Evolutionary conservation across 345 rosid species (phyloP).

Genomic region (Hibiscus syriacus): DNA sequence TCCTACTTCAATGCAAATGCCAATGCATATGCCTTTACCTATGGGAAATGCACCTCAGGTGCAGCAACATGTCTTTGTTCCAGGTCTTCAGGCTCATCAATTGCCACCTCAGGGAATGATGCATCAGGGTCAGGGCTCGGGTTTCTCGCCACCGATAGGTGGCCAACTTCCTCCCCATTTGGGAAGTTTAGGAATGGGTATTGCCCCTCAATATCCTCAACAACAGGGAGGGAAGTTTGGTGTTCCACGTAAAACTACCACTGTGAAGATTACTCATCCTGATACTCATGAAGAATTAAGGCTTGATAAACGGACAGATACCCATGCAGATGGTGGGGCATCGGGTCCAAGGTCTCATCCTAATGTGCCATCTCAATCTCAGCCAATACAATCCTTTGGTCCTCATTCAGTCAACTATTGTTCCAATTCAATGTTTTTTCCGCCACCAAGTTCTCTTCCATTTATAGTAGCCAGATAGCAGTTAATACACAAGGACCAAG

Average conservation of each 20-base stretch:
- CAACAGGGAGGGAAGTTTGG: slow-evolving; percentile 71
- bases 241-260: slow-evolving; percentile 48
- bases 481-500: slow-evolving; percentile 57
- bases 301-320: slow-evolving; percentile 64
- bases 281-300: slow-evolving; percentile 91
- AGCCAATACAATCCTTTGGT: slow-evolving; percentile 47
- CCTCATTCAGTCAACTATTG: slow-evolving; percentile 44
- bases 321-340: slow-evolving; percentile 46
- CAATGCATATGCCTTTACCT: slow-evolving; percentile 55
- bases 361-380: slow-evolving; percentile 56
- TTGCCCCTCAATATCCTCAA: slow-evolving; percentile 51
- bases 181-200: slow-evolving; percentile 60
- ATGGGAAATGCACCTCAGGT: slow-evolving; percentile 64
- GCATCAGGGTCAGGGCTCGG: slow-evolving; percentile 75
- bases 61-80: slow-evolving; percentile 63
- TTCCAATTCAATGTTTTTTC: slow-evolving; percentile 41
- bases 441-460: slow-evolving; percentile 43
- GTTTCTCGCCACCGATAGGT: slow-evolving; percentile 58
- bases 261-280: slow-evolving; percentile 87
- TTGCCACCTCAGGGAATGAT: slow-evolving; percentile 75
- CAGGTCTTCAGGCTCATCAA: slow-evolving; percentile 64
- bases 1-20: slow-evolving; percentile 50
- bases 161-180: slow-evolving; percentile 54
- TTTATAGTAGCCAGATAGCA: slow-evolving; percentile 47
- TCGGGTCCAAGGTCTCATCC: slow-evolving; percentile 53